Evolutionary conservation across 495 filamentous ascomycete genomes (phyloP).

Genomic region (Hyaloscypha hepaticicola): DNA sequence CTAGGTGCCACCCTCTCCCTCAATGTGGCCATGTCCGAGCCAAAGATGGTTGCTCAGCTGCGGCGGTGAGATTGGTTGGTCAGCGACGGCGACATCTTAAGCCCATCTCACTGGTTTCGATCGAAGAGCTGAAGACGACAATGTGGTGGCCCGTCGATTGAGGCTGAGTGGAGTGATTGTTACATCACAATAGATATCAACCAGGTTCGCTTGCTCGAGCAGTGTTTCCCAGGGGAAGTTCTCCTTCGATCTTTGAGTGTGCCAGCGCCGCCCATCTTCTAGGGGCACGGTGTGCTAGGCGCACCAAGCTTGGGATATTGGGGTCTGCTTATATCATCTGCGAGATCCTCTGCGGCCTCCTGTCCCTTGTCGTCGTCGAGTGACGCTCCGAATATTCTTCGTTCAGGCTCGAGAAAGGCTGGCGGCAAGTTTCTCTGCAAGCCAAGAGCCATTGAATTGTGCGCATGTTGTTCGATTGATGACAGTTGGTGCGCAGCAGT

Average conservation of each 20-base stretch:
- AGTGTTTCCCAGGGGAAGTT: background rate
- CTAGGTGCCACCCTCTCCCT: background rate
- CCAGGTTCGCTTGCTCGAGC: background rate
- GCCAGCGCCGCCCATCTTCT: background rate
- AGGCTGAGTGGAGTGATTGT: background rate
- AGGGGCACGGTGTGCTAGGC: background rate
- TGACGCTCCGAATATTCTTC: background rate
- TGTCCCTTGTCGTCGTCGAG: background rate
- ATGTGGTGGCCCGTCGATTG: background rate
- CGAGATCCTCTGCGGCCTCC: background rate
- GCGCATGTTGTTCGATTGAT: background rate
- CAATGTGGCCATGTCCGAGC: background rate
- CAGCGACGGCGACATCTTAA: background rate
- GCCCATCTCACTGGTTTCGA: background rate
- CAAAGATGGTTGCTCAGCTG: background rate
- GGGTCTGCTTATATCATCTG: background rate
- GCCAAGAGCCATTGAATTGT: background rate
- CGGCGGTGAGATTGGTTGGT: background rate
- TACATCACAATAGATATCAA: background rate
- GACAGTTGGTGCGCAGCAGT: background rate
- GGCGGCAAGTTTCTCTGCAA: background rate
- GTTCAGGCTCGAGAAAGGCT: background rate
- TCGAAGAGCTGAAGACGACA: background rate
- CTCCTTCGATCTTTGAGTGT: too few relatives aligned
- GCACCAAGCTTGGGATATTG: background rate